phyloP scores from a whole-genome alignment of 2,329 filamentous ascomycete species.

The Botryotinia globosa region DNA sequence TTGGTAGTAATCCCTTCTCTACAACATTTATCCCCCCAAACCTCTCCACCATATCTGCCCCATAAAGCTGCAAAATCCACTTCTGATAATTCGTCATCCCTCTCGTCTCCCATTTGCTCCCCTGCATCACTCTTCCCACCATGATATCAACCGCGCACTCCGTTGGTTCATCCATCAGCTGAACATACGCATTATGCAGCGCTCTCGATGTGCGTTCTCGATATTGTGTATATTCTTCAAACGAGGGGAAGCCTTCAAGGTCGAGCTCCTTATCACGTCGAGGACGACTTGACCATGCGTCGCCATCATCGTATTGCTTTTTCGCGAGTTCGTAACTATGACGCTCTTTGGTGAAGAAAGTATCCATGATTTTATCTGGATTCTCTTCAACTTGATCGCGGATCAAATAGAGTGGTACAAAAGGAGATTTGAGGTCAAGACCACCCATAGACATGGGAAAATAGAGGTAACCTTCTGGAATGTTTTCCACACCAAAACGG shows the following conservation, averaged over 20 bases:
- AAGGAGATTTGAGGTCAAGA: slow-evolving; percentile 41
- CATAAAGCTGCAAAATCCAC: slow-evolving; percentile 42
- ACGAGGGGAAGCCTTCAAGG: slow-evolving; percentile 1
- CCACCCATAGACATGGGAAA: slow-evolving; percentile 42
- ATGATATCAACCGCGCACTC: background rate
- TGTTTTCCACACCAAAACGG: slow-evolving; percentile 44
- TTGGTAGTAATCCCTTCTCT: slow-evolving; percentile 42
- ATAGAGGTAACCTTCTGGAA: slow-evolving; percentile 43
- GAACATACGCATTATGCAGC: background rate
- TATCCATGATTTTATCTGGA: slow-evolving; percentile 33
- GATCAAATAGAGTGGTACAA: slow-evolving; percentile 39
- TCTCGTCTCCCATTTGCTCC: background rate
- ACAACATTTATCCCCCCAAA: slow-evolving; percentile 43
- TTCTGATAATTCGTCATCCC: slow-evolving; percentile 36
- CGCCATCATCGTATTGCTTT: slow-evolving; percentile 34
- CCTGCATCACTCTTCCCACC: background rate
- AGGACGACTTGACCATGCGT: no score
- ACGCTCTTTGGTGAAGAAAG: slow-evolving; percentile 37
- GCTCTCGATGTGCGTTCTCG: background rate
- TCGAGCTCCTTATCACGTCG: background rate
- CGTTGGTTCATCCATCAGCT: background rate
- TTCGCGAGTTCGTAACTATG: slow-evolving; percentile 38
- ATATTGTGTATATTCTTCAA: slow-evolving; percentile 1
- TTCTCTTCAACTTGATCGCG: slow-evolving; percentile 25
- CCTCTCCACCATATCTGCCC: slow-evolving; percentile 39